phyloP scores from a whole-genome alignment of 1,284 basidiomycete species.

The Rhizoctonia solani region DNA sequence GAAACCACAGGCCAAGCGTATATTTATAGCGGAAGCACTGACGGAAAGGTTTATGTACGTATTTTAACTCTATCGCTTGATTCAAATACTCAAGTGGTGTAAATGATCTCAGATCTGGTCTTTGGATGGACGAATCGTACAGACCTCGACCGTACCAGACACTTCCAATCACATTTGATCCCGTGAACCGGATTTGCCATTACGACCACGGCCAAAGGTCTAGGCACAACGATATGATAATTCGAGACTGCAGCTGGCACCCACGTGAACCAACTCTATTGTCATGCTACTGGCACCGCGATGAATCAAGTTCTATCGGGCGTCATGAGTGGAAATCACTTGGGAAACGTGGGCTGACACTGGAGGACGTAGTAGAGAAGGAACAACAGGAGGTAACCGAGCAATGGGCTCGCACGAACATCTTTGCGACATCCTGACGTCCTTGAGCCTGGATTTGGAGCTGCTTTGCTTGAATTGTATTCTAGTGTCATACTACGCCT shows the following conservation, averaged over 20 bases:
- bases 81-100: slow-evolving; percentile 36
- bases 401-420: slow-evolving; percentile 40
- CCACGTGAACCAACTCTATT: slow-evolving; percentile 84
- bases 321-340: slow-evolving; percentile 94
- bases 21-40: slow-evolving; percentile 89
- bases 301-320: slow-evolving; percentile 65
- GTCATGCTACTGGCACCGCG: slow-evolving; percentile 85
- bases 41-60: slow-evolving; percentile 79
- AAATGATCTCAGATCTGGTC: slow-evolving; percentile 82
- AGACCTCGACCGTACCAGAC: slow-evolving; percentile 86
- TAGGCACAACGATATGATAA: slow-evolving; percentile 52
- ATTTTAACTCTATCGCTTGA: not conserved
- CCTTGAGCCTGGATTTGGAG: not conserved
- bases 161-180: slow-evolving; percentile 69
- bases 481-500: not conserved
- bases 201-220: slow-evolving; percentile 41
- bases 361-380: slow-evolving; percentile 80
- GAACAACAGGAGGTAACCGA: slow-evolving; percentile 44
- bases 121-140: slow-evolving; percentile 82
- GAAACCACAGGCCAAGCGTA: slow-evolving; percentile 93
- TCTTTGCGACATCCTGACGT: not conserved
- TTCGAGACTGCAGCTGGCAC: slow-evolving; percentile 94
- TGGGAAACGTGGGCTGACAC: slow-evolving; percentile 59
- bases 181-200: slow-evolving; percentile 59
- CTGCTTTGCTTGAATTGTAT: not conserved